Evolutionary conservation across 257 asterid genomes (phyloP).

Genomic region (Nicotiana attenuata): DNA sequence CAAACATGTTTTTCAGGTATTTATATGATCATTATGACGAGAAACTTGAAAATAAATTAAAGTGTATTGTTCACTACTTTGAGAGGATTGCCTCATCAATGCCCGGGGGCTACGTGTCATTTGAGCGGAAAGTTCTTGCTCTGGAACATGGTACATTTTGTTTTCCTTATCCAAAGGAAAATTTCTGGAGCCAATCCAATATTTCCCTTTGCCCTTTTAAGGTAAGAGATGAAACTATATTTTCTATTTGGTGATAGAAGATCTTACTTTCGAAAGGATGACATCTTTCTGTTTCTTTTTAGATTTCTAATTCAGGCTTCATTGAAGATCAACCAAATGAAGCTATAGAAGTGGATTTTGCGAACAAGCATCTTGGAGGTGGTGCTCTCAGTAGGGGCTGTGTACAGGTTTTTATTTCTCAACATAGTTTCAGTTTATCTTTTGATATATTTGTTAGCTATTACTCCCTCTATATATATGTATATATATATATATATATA

Average conservation of each 20-base stretch:
- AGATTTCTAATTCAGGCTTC: conserved; percentile 59
- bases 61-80: conserved; percentile 80
- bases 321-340: conserved; percentile 69
- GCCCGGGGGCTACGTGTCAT: conserved; percentile 70
- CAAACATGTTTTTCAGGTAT: conserved; percentile 38
- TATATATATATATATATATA: no score
- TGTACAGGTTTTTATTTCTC: conserved; percentile 45
- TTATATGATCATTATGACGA: conserved; percentile 47
- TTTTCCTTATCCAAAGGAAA: conserved; percentile 47
- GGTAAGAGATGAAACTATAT: conserved; percentile 35
- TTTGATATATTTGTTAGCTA: neutral
- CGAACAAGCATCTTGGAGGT: conserved; percentile 82
- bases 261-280: neutral
- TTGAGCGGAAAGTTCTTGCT: conserved; percentile 79
- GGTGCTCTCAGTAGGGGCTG: conserved; percentile 85
- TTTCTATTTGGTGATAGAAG: neutral
- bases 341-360: conserved; percentile 89
- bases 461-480: neutral
- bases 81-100: conserved; percentile 52
- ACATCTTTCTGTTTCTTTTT: conserved; percentile 10
- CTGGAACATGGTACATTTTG: conserved; percentile 23
- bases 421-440: neutral
- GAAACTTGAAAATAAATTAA: conserved; percentile 64
- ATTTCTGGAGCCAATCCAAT: conserved; percentile 63
- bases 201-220: conserved; percentile 61